Evolutionary conservation across 192 early-diverging fungal genomes (phyloP).

Genomic region (Paraglomus occultum): DNA sequence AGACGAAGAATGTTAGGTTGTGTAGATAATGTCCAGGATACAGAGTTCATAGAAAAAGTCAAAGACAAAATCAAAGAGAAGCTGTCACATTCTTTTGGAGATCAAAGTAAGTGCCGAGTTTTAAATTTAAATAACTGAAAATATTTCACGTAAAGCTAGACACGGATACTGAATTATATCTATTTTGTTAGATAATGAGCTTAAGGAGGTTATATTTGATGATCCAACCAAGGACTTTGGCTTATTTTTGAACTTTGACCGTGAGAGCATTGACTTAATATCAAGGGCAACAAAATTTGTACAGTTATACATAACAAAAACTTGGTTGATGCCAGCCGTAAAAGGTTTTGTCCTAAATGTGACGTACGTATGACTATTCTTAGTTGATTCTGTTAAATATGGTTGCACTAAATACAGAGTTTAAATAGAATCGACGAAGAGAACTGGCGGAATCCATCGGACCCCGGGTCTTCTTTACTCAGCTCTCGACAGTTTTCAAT

Average conservation of each 20-base stretch:
- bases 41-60: slow-evolving; percentile 34
- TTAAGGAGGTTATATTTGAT: slow-evolving; percentile 42
- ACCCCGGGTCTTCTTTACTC: slow-evolving; percentile 71
- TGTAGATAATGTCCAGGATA: slow-evolving; percentile 37
- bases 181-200: slow-evolving; percentile 34
- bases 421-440: slow-evolving; percentile 53
- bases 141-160: background rate
- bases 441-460: slow-evolving; percentile 79
- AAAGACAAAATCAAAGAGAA: slow-evolving; percentile 36
- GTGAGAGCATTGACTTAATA: slow-evolving; percentile 38
- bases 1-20: slow-evolving; percentile 46
- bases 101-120: slow-evolving; percentile 30
- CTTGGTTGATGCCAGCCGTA: slow-evolving; percentile 47
- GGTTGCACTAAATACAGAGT: background rate
- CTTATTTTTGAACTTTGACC: slow-evolving; percentile 33
- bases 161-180: background rate
- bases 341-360: slow-evolving; percentile 47
- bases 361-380: slow-evolving; percentile 27
- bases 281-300: slow-evolving; percentile 46
- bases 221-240: slow-evolving; percentile 35
- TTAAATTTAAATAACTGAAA: background rate
- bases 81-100: slow-evolving; percentile 38
- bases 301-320: slow-evolving; percentile 43
- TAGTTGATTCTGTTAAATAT: background rate
- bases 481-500: slow-evolving; percentile 64